phyloP scores from a whole-genome alignment of 78 protist species.

The Paulinella micropora region DNA sequence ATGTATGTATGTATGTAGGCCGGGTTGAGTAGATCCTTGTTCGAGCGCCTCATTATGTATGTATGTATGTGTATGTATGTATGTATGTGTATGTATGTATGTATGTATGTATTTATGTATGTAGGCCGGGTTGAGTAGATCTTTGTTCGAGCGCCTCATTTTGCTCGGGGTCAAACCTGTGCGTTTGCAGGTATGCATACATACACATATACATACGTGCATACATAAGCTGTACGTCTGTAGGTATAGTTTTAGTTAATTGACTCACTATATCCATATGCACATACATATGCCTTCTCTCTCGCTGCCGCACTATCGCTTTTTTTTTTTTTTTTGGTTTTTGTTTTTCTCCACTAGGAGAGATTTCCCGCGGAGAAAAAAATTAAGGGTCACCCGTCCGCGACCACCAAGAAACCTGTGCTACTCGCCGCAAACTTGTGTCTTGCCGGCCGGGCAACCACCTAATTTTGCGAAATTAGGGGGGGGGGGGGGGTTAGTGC shows the following conservation, averaged over 20 bases:
- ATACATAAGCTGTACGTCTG: not conserved
- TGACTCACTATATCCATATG: not conserved
- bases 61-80: not conserved
- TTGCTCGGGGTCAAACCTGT: slow-evolving; percentile 71
- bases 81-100: not conserved
- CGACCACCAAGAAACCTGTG: too few species aligned
- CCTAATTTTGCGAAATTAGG: too few species aligned
- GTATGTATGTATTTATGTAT: not conserved
- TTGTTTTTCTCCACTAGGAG: too few species aligned
- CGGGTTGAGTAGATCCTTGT: slow-evolving; percentile 82
- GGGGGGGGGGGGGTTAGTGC: too few species aligned
- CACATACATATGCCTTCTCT: not conserved
- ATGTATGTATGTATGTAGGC: too few species aligned
- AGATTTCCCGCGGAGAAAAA: too few species aligned
- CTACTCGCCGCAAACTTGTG: too few species aligned
- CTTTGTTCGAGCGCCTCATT: slow-evolving; percentile 94
- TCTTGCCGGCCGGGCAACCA: too few species aligned
- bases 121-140: slow-evolving; percentile 80
- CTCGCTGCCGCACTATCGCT: too few species aligned
- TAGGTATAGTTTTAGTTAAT: not conserved
- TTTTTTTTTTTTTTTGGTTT: too few species aligned
- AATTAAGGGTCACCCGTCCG: too few species aligned
- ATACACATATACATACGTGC: too few species aligned
- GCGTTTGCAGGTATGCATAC: slow-evolving; percentile 85
- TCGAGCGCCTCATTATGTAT: slow-evolving; percentile 84